Base-by-base conservation (phyloP, 2,329 filamentous ascomycete genomes). In the Allantophomopsis cytisporea region DNA sequence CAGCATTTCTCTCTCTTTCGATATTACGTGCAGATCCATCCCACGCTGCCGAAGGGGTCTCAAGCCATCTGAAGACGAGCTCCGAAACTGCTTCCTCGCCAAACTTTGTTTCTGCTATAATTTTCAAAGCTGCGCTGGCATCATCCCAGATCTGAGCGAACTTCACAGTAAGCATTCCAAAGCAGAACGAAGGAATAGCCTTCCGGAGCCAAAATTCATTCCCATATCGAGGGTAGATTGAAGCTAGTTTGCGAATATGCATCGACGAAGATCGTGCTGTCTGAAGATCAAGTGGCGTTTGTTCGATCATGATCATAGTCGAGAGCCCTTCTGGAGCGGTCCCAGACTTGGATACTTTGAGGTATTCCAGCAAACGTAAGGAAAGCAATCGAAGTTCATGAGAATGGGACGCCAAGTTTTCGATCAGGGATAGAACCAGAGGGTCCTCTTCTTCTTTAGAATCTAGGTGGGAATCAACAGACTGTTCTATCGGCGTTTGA, bases 91-190 rank as follows among this genome's bases (percentile, higher is more conserved):
- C 64, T 23, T 80, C 76, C 54, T 95, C 87, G 16, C 84, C 86
- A 31, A 64, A 60, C 47, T 81, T 79, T 16, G 69, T 71, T 47
- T 83, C 71, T 15, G 78, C 73, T 39, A 98, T 77, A 38, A 80
- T 69, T 51, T 85, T 82, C 52, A 98, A 62, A 1, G 83, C 77
- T 40, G 77, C 72, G 38, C 81, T 76, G 1, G 84, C 74, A 50
- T 94, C 85, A 43, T 94, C 84, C 84, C 89, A 95, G 5, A 93
- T 67, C 30, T 86, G 86, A 1, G 87, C 74, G 47, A 95, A 68
- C 48, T 82, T 84, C 37, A 94, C 77, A 1, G 88, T 91, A 43
- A 96, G 69, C 59, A 95, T 72, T 37, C 91, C 91, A 50, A 95
- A 94, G 50, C 86, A 78, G 52, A 88, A 96, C 0, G 75, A 70